Evolutionary conservation across 768 basidiomycete species (phyloP), one percentile per base, ranked within the genome.

Genomic region (Lentinula detonsa): DNA sequence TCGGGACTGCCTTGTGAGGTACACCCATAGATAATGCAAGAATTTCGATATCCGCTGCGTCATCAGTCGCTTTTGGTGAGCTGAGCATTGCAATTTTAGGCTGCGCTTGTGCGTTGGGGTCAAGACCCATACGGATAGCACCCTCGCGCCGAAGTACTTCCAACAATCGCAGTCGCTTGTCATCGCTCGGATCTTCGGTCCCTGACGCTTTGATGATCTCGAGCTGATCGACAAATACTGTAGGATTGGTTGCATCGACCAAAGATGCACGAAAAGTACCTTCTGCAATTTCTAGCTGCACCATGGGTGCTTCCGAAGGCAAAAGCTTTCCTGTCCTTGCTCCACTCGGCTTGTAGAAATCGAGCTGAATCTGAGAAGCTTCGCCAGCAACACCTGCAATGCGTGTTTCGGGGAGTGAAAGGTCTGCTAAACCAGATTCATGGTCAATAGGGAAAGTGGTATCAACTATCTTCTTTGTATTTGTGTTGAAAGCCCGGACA

Each of bases 231-330:
- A 90, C 76, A 71, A 91, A 85, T 15, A 91, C 81, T 5, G 84
- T 86, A 0, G 89, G 89, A 68, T 91, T 90, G 15, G 89, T 86
- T 1, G 88, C 88, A 66, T 91, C 89, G 11, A 91, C 79, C 8
- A 86, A 76, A 10, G 87, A 87, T 1, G 75, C 78, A 33, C 68
- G 54, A 23, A 58, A 59, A n/a, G 43, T 46, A 16, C 67, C 62
- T 31, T 59, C 13, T 8, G 64, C 55, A n/a, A 81, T 65, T 34
- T 73, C 62, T 42, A 89, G 68, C 3, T 59, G 54, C 64, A 88
- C 83, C 5, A 73, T 63, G 0, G 85, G 71, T 13, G 75, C 75
- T 28, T 81, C 82, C 0, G 86, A 81, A 1, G 90, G 90, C 21
- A 91, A 77, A 6, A 91, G 78, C 64, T 81, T 81, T 7, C 90